Conservation (phyloP, 2,329 filamentous ascomycete species). For the Curvularia sp. region DNA sequence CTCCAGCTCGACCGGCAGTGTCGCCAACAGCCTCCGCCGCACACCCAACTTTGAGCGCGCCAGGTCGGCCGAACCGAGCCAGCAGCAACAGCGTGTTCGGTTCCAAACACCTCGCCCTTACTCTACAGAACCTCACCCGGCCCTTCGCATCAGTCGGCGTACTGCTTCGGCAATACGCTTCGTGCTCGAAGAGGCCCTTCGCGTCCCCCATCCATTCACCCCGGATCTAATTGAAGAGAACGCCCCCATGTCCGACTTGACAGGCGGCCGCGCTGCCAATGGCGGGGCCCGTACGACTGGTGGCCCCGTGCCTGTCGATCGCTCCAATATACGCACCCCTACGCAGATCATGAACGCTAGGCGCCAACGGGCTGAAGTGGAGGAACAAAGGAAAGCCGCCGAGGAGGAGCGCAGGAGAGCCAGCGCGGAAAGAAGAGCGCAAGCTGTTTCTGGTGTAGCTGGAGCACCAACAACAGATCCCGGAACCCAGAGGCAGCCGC, state of each 20-base stretch:
- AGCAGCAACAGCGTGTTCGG: slow-evolving; percentile 44
- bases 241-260: slow-evolving; percentile 89
- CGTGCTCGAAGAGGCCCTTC: slow-evolving; percentile 87
- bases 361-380: slow-evolving; percentile 69
- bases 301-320: slow-evolving; percentile 62
- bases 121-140: slow-evolving; percentile 57
- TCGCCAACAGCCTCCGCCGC: slow-evolving; percentile 59
- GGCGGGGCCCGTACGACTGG: slow-evolving; percentile 62
- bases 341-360: slow-evolving; percentile 92
- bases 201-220: slow-evolving; percentile 82
- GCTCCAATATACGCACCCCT: slow-evolving; percentile 76
- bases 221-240: slow-evolving; percentile 85
- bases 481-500: slow-evolving; percentile 39
- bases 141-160: slow-evolving; percentile 76
- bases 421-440: slow-evolving; percentile 67
- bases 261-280: slow-evolving; percentile 65
- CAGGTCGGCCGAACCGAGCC: slow-evolving; percentile 55
- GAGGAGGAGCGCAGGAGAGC: slow-evolving; percentile 57
- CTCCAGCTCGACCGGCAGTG: slow-evolving; percentile 61
- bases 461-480: slow-evolving; percentile 45
- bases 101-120: slow-evolving; percentile 43
- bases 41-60: slow-evolving; percentile 58
- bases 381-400: slow-evolving; percentile 62
- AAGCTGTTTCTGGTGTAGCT: slow-evolving; percentile 61
- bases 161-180: slow-evolving; percentile 92